Base-by-base conservation (phyloP, 148 eudicot genomes). In the Fagopyrum esculentum region DNA sequence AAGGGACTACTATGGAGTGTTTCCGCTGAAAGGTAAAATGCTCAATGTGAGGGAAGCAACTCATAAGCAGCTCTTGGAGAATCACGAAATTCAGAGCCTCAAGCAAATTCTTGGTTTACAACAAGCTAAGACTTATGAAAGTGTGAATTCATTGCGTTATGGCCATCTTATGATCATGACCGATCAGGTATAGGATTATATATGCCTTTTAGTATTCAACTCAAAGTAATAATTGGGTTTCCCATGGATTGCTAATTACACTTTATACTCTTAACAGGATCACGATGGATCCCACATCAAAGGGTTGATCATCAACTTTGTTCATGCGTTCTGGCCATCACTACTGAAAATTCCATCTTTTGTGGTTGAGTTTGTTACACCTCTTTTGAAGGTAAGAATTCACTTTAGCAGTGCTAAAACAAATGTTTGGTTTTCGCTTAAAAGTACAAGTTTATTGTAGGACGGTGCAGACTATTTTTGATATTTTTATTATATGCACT, bases 131-230 rank as follows among this genome's bases (percentile, higher is more conserved):
- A 79, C 69, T 46, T 95, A 95, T 85, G 90, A 89, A 44, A 81
- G 79, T 78, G 82, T 84, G 40, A 87, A 86, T 80, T 76, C 84
- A 43, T 81, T 95, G 74, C 87, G 97, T 79, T 95, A 95, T 83
- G 99, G 99, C 43, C 97, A 95, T 79, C 76, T 95, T 68, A 95
- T 95, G 99, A 92, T 95, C 7, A 95, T 95, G 99, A 84, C 99
- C 57, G 99, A 95, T 92, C 99, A 95, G 99, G 99, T 92, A 44
- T 40, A n/a, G 16, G 3, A 5, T 43, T 48, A 29, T 71, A 12
- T 69, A 6, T 43, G 16, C 13, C 60, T 1, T 17, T 6, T 44
- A 9, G 1, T 50, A 3, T 26, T 19, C 68, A 40, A 2, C 68
- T 75, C 15, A 63, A 12, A 63, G 69, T 30, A 11, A 11, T 15